These are phyloP conservation scores for Saturnispora galanensis DNA, from an alignment of 805 yeast genomes.

Conservation along the genomic window DNA sequence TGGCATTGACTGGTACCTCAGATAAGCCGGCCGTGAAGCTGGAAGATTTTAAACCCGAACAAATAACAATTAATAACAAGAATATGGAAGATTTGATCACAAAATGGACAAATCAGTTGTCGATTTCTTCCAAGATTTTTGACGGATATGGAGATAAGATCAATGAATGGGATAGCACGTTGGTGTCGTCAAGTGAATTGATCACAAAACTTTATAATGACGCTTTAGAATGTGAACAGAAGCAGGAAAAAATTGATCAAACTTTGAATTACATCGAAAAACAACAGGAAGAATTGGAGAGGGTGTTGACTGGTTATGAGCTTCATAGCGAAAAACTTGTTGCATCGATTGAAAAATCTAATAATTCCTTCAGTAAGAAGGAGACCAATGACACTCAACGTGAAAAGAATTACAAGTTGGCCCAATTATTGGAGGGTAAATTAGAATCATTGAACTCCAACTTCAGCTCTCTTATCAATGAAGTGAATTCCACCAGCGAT, in stretches of 20 bases:
- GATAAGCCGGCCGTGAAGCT: slow-evolving; percentile 27
- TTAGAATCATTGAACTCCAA: slow-evolving; percentile 70
- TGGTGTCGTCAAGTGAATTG: slow-evolving; percentile 79
- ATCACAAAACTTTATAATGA: slow-evolving; percentile 70
- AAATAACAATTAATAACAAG: slow-evolving; percentile 76
- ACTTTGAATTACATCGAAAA: slow-evolving; percentile 75
- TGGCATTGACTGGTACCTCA: slow-evolving; percentile 4
- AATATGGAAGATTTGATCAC: slow-evolving; percentile 87
- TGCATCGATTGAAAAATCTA: slow-evolving; percentile 24
- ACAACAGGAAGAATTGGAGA: slow-evolving; percentile 88
- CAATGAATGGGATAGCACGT: slow-evolving; percentile 74
- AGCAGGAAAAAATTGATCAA: slow-evolving; percentile 80
- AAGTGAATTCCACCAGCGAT: slow-evolving; percentile 75
- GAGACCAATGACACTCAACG: slow-evolving; percentile 71
- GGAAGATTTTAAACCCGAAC: slow-evolving; percentile 53
- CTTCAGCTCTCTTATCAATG: slow-evolving; percentile 63
- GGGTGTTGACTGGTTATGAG: slow-evolving; percentile 74
- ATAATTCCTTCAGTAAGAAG: slow-evolving; percentile 8
- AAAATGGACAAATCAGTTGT: slow-evolving; percentile 84
- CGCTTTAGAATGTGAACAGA: slow-evolving; percentile 72
- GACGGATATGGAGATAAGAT: slow-evolving; percentile 65
- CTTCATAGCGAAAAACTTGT: slow-evolving; percentile 50
- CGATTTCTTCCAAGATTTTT: slow-evolving; percentile 65
- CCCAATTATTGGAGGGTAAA: slow-evolving; percentile 75
- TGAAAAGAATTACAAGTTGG: slow-evolving; percentile 79